Evolutionary conservation across 495 filamentous ascomycete genomes (phyloP).

Genomic region (Podospora pseudoanserina): DNA sequence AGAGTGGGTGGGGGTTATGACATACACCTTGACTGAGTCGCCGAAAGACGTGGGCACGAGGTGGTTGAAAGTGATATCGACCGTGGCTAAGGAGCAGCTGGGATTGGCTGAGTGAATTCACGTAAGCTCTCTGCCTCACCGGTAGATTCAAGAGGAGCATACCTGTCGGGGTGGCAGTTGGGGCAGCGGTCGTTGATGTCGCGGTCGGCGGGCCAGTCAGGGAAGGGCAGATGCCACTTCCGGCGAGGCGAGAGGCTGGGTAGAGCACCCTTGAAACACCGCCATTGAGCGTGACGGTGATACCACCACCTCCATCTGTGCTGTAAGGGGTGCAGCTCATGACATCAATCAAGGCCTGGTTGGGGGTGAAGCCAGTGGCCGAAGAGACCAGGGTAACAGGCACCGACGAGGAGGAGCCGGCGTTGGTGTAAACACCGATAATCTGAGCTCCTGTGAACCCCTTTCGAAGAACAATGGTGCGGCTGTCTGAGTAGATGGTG

Average conservation of each 20-base stretch:
- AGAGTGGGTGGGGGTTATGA: not conserved
- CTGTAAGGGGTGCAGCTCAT: slow-evolving; percentile 46
- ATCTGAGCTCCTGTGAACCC: slow-evolving; percentile 52
- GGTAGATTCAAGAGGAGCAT: not conserved
- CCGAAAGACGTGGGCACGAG: slow-evolving; percentile 52
- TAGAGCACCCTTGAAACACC: slow-evolving; percentile 54
- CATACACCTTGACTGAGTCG: slow-evolving; percentile 54
- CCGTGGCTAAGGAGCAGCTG: slow-evolving; percentile 42
- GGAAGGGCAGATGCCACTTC: slow-evolving; percentile 40
- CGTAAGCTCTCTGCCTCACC: not conserved
- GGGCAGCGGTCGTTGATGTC: not conserved
- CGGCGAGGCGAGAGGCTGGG: slow-evolving; percentile 32
- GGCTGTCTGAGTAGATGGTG: slow-evolving; percentile 54
- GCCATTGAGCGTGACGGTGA: slow-evolving; percentile 44
- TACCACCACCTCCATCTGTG: slow-evolving; percentile 41
- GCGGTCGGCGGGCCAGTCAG: slow-evolving; percentile 3
- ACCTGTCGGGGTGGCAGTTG: slow-evolving; percentile 8
- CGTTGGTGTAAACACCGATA: slow-evolving; percentile 60
- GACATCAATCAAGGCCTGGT: slow-evolving; percentile 46
- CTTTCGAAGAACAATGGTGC: slow-evolving; percentile 63
- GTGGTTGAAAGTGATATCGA: slow-evolving; percentile 57
- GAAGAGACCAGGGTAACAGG: slow-evolving; percentile 45
- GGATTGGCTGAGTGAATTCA: not conserved
- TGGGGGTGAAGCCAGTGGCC: slow-evolving; percentile 39
- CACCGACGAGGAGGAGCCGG: slow-evolving; percentile 47